These are phyloP conservation scores for Solanum aculeatissimum DNA, from an alignment of 305 asterid species.

Conservation along the genomic window DNA sequence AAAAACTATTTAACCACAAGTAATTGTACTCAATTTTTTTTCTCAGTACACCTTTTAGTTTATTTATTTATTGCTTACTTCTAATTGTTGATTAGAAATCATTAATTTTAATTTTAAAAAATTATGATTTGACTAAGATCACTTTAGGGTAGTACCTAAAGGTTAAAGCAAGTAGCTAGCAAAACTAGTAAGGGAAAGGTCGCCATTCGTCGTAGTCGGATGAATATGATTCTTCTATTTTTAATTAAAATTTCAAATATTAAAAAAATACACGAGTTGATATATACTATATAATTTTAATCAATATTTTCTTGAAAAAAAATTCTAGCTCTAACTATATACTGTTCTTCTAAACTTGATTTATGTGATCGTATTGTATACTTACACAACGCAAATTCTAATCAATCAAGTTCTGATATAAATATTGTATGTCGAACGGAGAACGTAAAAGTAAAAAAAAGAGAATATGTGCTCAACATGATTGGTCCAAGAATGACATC, in stretches of 20 bases:
- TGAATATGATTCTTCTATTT: not conserved
- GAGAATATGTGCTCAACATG: not conserved
- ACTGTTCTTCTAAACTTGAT: too few species aligned
- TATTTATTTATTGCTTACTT: not conserved
- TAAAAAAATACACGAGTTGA: too few species aligned
- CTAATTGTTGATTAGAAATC: not conserved
- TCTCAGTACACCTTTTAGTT: not conserved
- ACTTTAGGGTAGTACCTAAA: not conserved
- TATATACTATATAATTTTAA: too few species aligned
- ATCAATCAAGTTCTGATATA: not conserved
- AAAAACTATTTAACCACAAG: not conserved
- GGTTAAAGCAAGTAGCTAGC: not conserved
- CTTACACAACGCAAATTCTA: not conserved
- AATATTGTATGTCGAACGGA: fast-evolving
- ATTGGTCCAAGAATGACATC: not conserved
- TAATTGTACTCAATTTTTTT: not conserved
- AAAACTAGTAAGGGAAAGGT: not conserved
- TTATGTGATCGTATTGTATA: too few species aligned
- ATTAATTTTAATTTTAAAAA: not conserved
- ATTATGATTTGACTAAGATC: not conserved
- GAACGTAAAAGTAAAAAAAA: not conserved
- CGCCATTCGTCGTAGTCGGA: not conserved
- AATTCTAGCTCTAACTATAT: too few species aligned
- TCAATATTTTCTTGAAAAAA: too few species aligned
- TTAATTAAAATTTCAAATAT: not conserved